Base-by-base conservation (phyloP, 2,329 filamentous ascomycete species). In the Arthrinium phaeospermum region DNA sequence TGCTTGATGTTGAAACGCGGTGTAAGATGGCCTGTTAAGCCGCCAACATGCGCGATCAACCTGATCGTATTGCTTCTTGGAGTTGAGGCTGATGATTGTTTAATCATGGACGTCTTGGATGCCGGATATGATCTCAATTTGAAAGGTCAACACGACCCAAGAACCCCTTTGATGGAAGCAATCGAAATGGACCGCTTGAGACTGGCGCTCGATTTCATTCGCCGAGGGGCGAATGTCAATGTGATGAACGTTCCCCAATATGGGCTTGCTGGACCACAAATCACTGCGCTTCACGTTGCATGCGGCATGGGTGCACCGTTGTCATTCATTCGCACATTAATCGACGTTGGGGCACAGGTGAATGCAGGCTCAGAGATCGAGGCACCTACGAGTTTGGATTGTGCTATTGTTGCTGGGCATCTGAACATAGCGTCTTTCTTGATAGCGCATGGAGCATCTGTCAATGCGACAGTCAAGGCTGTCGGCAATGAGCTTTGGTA, bases 231-330 rank as follows among this genome's bases (percentile, higher is more conserved):
- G 3, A 16, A 34, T 19, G 14, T 34, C 14, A 57, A 57, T 53
- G 13, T 12, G 12, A 10, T 37, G 5, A 6, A 7, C 1, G 1
- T 37, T 37, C 37, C 37, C 37, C 3, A 7, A 7, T 2, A 37
- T 37, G 5, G 37, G 37, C 6, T 10, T 41, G 7, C 0, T 41
- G 5, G 6, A 10, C 13, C 1, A 3, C 3, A 8, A 1, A 1
- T 1, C 4, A 53, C 49, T 16, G 49, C 49, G 0, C 49, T 53
- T 30, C 49, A 53, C 1, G 0, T 4, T 27, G 49, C 49, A 1
- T 53, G 49, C 24, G 0, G 0, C 4, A 1, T 0, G 14, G 49
- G 49, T 16, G 49, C 24, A 14, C 49, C 49, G 4, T 16, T 53
- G 13, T 4, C 49, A 16, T 27, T 53, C 12, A 27, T 53, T 16